A percentile compares a stretch with the other conserved stretches of the same genome.
Conservation (phyloP, 108 stramenopile genomes). For the Cyclotella baltica region DNA sequence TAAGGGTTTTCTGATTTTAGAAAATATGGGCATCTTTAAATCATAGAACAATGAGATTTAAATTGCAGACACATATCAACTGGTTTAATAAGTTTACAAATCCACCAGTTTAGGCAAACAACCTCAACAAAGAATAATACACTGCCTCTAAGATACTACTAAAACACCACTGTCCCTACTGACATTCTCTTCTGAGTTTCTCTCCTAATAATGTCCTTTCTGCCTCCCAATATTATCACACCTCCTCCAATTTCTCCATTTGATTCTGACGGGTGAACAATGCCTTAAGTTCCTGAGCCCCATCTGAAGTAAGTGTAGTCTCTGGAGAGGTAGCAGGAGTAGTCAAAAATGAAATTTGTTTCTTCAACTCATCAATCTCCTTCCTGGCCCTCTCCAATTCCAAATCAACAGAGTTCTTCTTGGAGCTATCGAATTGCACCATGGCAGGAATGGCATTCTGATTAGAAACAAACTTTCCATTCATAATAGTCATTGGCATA, state of each 20-base stretch:
- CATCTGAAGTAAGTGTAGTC: slow-evolving; percentile 9
- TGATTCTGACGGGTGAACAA: not conserved
- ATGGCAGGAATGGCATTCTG: slow-evolving; percentile 34
- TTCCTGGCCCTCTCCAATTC: slow-evolving; percentile 47
- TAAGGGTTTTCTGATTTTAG: too few relatives aligned
- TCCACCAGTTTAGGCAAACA: too few relatives aligned
- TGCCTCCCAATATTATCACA: too few relatives aligned
- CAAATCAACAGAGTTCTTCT: slow-evolving; percentile 27
- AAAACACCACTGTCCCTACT: too few relatives aligned
- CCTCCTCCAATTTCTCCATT: not conserved
- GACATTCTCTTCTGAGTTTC: too few relatives aligned
- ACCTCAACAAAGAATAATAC: too few relatives aligned
- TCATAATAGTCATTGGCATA: not conserved
- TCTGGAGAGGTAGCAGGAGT: slow-evolving; percentile 10
- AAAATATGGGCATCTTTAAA: too few relatives aligned
- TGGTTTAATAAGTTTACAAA: too few relatives aligned
- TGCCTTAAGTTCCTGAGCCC: not conserved
- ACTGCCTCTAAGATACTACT: too few relatives aligned
- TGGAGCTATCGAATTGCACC: slow-evolving; percentile 26
- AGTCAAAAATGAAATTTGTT: slow-evolving; percentile 15
- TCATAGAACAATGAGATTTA: too few relatives aligned
- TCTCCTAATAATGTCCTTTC: too few relatives aligned
- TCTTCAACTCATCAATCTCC: slow-evolving; percentile 46
- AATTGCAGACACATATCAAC: too few relatives aligned
- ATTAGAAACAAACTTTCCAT: slow-evolving; percentile 9